phyloP scores from a whole-genome alignment of 495 filamentous ascomycete species.

The Podospora australis region DNA sequence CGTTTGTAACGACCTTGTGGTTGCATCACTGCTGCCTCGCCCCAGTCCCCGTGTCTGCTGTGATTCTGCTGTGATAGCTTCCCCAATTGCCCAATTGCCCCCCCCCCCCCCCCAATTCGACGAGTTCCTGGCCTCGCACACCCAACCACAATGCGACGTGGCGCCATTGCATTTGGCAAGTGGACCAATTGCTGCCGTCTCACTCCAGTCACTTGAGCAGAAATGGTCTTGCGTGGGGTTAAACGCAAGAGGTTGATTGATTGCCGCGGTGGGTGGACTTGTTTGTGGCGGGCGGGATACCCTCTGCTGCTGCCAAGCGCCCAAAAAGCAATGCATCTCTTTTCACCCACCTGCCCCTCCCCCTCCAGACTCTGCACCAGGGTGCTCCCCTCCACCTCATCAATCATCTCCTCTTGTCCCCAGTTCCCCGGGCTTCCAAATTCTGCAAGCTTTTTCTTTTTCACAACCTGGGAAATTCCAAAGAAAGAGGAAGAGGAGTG shows the following conservation, averaged over 20 bases:
- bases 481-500: too few species aligned
- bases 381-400: conserved; percentile 8
- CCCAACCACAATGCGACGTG: conserved; percentile 36
- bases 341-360: conserved; percentile 9
- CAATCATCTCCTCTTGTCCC: too few species aligned
- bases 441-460: too few species aligned
- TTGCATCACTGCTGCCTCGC: too few species aligned
- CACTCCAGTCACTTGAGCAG: conserved; percentile 35
- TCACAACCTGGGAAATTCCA: too few species aligned
- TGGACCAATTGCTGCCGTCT: conserved; percentile 29
- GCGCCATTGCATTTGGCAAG: conserved; percentile 36
- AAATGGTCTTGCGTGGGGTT: conserved; percentile 28
- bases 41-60: too few species aligned
- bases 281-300: conserved; percentile 10
- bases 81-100: conserved; percentile 8
- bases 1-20: too few species aligned
- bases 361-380: conserved; percentile 14
- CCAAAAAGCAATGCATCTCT: conserved; percentile 9
- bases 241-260: conserved; percentile 11
- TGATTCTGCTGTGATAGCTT: conserved; percentile 22
- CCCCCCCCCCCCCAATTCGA: too few species aligned
- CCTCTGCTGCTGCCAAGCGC: conserved; percentile 18
- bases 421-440: too few species aligned
- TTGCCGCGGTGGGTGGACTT: conserved; percentile 8
- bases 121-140: too few species aligned